Conservation (phyloP, 2,329 filamentous ascomycete genomes). For the Cordyceps militaris region DNA sequence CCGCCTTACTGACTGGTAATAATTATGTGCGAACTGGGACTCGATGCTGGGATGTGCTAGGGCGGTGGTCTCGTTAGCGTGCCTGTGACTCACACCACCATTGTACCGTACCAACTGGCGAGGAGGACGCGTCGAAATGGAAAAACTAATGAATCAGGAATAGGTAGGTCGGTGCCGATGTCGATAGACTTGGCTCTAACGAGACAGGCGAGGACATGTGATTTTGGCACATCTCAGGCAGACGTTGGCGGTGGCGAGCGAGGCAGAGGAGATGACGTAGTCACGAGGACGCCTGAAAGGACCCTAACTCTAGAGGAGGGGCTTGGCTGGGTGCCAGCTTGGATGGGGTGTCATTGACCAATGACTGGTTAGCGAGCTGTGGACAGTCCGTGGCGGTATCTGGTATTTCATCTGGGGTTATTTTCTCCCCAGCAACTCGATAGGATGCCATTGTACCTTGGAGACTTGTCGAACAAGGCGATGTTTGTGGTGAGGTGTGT, state of each 20-base stretch:
- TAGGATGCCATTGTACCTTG: not conserved
- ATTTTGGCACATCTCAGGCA: not conserved
- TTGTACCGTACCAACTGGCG: not conserved
- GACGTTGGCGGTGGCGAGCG: not conserved
- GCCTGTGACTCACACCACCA: not conserved
- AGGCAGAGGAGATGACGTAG: slow-evolving; percentile 8
- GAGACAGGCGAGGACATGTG: not conserved
- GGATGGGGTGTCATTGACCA: not conserved
- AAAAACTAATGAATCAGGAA: too few species aligned
- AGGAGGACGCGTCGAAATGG: not conserved
- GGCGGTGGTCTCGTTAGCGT: not conserved
- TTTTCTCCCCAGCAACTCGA: not conserved
- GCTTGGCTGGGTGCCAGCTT: not conserved
- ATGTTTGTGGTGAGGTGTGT: not conserved
- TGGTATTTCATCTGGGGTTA: slow-evolving; percentile 4
- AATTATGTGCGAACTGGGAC: not conserved
- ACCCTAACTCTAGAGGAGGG: not conserved
- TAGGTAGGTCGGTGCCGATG: too few species aligned
- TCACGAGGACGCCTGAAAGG: slow-evolving; percentile 6
- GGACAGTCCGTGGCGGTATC: not conserved
- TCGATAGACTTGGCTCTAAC: not conserved
- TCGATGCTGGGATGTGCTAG: not conserved
- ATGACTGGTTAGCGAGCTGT: not conserved
- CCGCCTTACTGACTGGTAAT: not conserved
- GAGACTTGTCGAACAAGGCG: not conserved